Percentiles rank a stretch among this genome's conserved stretches.
phyloP scores from a whole-genome alignment of 2,329 filamentous ascomycete species.

The Thelonectria discophora region DNA sequence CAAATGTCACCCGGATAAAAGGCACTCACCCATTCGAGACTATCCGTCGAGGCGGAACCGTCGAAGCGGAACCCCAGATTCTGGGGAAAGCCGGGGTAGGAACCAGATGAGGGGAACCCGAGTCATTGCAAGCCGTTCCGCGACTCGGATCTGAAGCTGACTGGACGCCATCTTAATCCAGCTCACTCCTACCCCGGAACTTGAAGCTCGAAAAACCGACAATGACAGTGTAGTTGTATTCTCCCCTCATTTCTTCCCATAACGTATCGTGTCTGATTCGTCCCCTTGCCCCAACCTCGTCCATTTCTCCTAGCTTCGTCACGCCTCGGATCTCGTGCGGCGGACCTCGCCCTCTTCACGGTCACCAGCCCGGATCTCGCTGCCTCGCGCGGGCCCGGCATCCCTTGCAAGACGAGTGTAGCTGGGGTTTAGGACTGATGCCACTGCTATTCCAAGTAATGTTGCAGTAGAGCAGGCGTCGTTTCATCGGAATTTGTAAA shows the following conservation, averaged over 20 bases:
- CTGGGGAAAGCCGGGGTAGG: no score
- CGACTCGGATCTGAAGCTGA: no score
- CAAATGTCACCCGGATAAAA: no score
- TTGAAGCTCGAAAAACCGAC: no score
- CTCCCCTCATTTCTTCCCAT: neutral
- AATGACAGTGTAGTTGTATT: neutral
- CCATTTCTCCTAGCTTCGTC: neutral
- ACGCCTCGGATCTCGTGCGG: neutral
- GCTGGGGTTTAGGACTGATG: neutral
- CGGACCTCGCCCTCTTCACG: neutral
- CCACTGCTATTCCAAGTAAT: neutral
- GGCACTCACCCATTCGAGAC: no score
- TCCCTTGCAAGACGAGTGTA: neutral
- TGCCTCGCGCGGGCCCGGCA: neutral
- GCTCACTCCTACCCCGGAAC: no score
- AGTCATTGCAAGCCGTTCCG: no score
- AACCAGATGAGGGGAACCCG: no score
- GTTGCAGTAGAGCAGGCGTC: neutral
- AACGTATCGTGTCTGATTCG: neutral
- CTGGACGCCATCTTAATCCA: no score
- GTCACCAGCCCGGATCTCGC: neutral
- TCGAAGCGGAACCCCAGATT: no score
- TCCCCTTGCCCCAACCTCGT: neutral
- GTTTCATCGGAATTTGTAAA: neutral
- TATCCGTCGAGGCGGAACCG: no score